These are phyloP conservation scores for Suillus sp. DNA, from an alignment of 768 basidiomycete species.

Conservation along the genomic window DNA sequence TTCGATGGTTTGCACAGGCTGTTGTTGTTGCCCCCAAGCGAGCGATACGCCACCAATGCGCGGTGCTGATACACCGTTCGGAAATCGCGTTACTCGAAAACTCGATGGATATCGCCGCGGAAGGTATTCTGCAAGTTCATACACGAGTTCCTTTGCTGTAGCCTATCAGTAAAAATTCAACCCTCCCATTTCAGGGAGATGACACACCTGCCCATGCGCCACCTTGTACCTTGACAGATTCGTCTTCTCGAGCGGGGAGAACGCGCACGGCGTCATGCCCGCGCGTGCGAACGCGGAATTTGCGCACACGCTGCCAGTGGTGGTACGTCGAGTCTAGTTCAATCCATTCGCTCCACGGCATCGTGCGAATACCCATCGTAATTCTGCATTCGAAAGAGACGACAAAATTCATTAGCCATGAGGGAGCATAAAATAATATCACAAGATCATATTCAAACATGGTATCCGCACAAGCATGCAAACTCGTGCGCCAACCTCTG, in stretches of 20 bases:
- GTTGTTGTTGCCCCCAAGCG: constrained; percentile 45
- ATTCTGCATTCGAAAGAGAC: constrained; percentile 41
- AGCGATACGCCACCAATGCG: constrained; percentile 27
- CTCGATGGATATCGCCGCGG: constrained; percentile 60
- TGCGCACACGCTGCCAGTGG: constrained; percentile 57
- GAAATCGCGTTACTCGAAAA: constrained; percentile 49
- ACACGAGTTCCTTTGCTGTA: constrained; percentile 65
- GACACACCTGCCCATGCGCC: constrained; percentile 32
- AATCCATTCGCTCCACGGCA: constrained; percentile 76
- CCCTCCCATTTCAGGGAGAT: constrained; percentile 8
- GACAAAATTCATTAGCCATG: neutral
- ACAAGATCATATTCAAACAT: neutral
- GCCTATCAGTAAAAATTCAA: neutral
- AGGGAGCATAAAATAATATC: neutral
- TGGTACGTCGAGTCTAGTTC: constrained; percentile 65
- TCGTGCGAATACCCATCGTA: constrained; percentile 68
- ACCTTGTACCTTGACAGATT: constrained; percentile 34
- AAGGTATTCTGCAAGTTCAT: constrained; percentile 70
- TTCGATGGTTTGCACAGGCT: constrained; percentile 52
- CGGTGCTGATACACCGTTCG: constrained; percentile 15
- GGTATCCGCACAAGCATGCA: neutral
- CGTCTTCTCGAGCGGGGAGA: constrained; percentile 43
- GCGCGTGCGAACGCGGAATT: constrained; percentile 54
- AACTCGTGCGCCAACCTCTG: neutral
- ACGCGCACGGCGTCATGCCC: constrained; percentile 51